Evolutionary conservation across 2,329 filamentous ascomycete genomes (phyloP).

Genomic region (Pseudodiploospora longispora): DNA sequence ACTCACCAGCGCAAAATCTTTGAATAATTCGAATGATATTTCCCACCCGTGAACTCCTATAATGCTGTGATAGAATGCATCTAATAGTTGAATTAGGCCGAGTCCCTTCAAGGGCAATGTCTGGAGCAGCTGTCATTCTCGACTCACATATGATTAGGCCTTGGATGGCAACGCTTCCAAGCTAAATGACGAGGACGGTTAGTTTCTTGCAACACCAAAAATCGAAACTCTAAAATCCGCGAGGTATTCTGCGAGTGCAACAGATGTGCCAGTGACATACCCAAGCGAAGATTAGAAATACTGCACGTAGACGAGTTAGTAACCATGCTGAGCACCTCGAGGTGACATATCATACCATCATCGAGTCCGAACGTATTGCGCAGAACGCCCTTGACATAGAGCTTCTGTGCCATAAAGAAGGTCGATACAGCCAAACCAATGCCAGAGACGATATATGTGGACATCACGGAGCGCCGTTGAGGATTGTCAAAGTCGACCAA

Average conservation of each 20-base stretch:
- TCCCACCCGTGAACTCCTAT: slow-evolving; percentile 9
- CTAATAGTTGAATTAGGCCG: too few relatives aligned
- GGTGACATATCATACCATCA: neutral
- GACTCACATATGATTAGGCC: slow-evolving; percentile 7
- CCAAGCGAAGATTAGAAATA: neutral
- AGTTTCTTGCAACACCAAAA: too few relatives aligned
- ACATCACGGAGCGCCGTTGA: slow-evolving; percentile 11
- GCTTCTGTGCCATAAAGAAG: slow-evolving; percentile 14
- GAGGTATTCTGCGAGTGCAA: too few relatives aligned
- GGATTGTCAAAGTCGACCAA: slow-evolving; percentile 23
- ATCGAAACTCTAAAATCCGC: too few relatives aligned
- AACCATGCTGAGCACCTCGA: neutral
- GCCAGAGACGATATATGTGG: slow-evolving; percentile 18
- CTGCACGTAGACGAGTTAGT: neutral
- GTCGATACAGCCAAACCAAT: slow-evolving; percentile 13
- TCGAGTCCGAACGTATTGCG: neutral
- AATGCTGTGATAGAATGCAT: too few relatives aligned
- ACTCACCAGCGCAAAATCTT: slow-evolving; percentile 6
- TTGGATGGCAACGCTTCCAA: slow-evolving; percentile 7
- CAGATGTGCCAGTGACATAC: neutral
- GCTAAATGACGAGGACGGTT: neutral
- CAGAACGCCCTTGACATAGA: slow-evolving; percentile 15
- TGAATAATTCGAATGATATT: slow-evolving; percentile 6
- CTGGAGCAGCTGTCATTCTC: too few relatives aligned
- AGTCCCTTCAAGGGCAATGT: too few relatives aligned